Evolutionary conservation across 2,329 filamentous ascomycete genomes (phyloP).

Genomic region (Huntiella savannae): DNA sequence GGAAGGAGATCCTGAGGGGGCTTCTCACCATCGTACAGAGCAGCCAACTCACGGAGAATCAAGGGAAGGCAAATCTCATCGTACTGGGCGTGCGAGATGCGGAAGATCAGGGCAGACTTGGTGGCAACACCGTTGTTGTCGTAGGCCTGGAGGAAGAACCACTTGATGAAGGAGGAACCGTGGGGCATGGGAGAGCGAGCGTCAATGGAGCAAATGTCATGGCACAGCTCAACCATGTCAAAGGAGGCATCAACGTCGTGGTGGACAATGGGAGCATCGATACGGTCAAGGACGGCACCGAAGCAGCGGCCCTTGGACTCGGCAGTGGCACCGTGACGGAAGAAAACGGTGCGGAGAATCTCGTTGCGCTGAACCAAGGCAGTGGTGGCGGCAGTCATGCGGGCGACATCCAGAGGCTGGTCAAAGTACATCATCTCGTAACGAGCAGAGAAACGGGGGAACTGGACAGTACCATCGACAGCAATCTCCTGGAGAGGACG

Average conservation of each 20-base stretch:
- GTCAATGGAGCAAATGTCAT: slow-evolving; percentile 35
- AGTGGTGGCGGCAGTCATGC: slow-evolving; percentile 30
- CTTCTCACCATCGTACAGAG: slow-evolving; percentile 20
- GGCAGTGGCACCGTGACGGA: slow-evolving; percentile 18
- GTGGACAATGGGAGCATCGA: slow-evolving; percentile 31
- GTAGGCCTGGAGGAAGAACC: slow-evolving; percentile 28
- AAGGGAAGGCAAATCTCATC: slow-evolving; percentile 47
- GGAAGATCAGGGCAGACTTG: slow-evolving; percentile 31
- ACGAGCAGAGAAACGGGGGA: slow-evolving; percentile 40
- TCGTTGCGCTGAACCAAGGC: slow-evolving; percentile 41
- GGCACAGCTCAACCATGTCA: slow-evolving; percentile 30
- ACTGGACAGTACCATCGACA: slow-evolving; percentile 34
- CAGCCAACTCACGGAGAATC: slow-evolving; percentile 41
- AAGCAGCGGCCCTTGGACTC: slow-evolving; percentile 27
- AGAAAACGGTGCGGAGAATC: slow-evolving; percentile 47
- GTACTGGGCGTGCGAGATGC: slow-evolving; percentile 51
- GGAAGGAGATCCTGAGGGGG: slow-evolving; percentile 17
- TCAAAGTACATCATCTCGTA: slow-evolving; percentile 48
- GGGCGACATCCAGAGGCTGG: slow-evolving; percentile 26
- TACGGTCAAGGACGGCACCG: slow-evolving; percentile 36
- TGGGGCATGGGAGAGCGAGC: slow-evolving; percentile 34
- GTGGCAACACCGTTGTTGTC: slow-evolving; percentile 13
- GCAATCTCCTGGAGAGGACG: slow-evolving; percentile 40
- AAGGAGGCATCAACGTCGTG: slow-evolving; percentile 28
- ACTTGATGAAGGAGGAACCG: slow-evolving; percentile 41